Evolutionary conservation across 2,329 filamentous ascomycete species (phyloP).

Genomic region (Macrophomina tecta): DNA sequence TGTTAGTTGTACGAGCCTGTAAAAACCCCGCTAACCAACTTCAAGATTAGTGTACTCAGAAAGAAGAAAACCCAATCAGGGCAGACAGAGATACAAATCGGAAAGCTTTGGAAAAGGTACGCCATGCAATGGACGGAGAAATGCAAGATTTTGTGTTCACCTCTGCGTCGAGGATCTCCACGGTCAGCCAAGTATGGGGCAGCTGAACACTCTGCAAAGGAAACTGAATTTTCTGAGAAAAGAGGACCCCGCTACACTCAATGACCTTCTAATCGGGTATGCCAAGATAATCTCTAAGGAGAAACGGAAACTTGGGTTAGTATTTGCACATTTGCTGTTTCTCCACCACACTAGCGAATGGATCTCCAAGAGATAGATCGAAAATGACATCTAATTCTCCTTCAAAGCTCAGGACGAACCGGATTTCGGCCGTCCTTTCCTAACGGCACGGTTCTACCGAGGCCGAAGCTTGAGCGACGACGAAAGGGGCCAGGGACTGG

Average conservation of each 20-base stretch:
- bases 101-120: no score
- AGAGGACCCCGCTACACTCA: background rate
- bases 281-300: background rate
- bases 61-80: no score
- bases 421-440: background rate
- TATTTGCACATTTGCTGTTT: background rate
- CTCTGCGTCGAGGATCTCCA: background rate
- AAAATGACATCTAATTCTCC: slow-evolving; percentile 1
- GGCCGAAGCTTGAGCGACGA: background rate
- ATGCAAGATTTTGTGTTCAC: no score
- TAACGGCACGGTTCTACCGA: background rate
- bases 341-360: background rate
- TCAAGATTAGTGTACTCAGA: no score
- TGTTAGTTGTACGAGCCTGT: background rate
- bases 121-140: no score
- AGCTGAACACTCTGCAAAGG: background rate
- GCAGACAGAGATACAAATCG: no score
- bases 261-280: background rate
- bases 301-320: background rate
- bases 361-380: background rate
- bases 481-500: background rate
- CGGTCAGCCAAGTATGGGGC: background rate
- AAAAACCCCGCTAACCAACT: background rate
- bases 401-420: background rate
- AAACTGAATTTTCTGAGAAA: background rate